Evolutionary conservation across 192 early-diverging fungal genomes (phyloP), one percentile per base, ranked within the genome.

Genomic region (Spizellomyces sp.): DNA sequence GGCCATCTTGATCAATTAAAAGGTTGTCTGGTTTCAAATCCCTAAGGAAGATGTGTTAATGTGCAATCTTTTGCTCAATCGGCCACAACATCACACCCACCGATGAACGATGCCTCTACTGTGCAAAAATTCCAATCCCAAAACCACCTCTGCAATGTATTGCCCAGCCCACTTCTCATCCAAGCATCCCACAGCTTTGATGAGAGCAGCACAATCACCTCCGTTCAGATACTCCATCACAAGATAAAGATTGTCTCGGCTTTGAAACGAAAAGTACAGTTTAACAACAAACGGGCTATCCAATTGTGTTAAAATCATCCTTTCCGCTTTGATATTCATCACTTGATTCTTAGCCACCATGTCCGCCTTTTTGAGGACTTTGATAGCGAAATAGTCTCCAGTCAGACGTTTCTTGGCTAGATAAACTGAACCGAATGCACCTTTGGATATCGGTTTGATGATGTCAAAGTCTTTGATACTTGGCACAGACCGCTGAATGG

Each of bases 341-440:
- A 94, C 93, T 77, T 95, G 93, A 69, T 95, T 95, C 78, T 95
- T 95, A 41, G 91, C 91, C 62, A 94, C 85, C 93, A 95, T 95
- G 64, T 95, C 93, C 1, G 89, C 85, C 62, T 95, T 95, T 22
- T 88, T 86, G 21, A 95, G 77, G 10, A 94, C 90, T 65, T 95
- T 95, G 79, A 95, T 93, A 0, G 93, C 93, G 79, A 80, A 93
- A 61, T 94, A 94, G 67, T 93, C 90, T 8, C 93, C 93, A 5
- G 93, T 95, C 3, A 89, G 76, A 19, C 88, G 81, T 70, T 94
- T 94, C 70, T 94, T 94, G 1, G 93, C 91, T 15, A 95, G 77
- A 62, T 88, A 95, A 0, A 95, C 93, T 0, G 90, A 90, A 21
- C 93, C 93, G 83, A 92, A 95, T 0, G 93, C 93, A 9, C 93